phyloP scores from a whole-genome alignment of 139 green algal genomes.

The Haematococcus lacustris region DNA sequence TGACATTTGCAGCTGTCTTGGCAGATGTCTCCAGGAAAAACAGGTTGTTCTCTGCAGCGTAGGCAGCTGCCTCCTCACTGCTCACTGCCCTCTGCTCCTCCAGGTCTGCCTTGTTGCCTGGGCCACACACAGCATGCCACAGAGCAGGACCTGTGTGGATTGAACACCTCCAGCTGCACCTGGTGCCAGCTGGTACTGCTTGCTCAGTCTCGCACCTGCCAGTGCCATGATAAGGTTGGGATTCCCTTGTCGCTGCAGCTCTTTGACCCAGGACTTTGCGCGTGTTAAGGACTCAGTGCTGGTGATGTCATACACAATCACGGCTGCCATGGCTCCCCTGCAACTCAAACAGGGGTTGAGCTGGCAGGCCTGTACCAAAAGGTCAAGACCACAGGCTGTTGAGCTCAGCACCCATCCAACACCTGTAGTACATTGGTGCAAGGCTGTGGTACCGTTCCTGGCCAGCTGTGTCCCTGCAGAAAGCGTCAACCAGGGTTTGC shows the following conservation, averaged over 20 bases:
- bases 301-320: conserved; percentile 73
- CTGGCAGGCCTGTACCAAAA: no score
- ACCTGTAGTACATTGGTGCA: conserved; percentile 98
- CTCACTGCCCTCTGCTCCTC: conserved; percentile 51
- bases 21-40: conserved; percentile 86
- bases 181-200: not conserved
- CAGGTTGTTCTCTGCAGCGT: conserved; percentile 79
- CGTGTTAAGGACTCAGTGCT: conserved; percentile 83
- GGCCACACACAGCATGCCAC: no score
- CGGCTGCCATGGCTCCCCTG: conserved; percentile 54
- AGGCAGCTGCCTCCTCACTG: conserved; percentile 65
- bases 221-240: conserved; percentile 92
- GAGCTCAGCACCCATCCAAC: no score
- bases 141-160: no score
- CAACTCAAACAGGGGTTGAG: no score
- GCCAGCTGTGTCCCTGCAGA: conserved; percentile 91
- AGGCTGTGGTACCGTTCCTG: conserved; percentile 98
- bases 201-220: conserved; percentile 42
- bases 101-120: conserved; percentile 95
- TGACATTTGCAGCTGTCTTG: conserved; percentile 84
- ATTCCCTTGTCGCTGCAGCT: conserved; percentile 85
- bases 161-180: not conserved
- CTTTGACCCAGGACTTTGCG: conserved; percentile 91
- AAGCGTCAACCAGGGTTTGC: no score
- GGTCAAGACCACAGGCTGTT: no score